Evolutionary conservation across 2,329 filamentous ascomycete genomes (phyloP).

Genomic region (Cytospora leucostoma): DNA sequence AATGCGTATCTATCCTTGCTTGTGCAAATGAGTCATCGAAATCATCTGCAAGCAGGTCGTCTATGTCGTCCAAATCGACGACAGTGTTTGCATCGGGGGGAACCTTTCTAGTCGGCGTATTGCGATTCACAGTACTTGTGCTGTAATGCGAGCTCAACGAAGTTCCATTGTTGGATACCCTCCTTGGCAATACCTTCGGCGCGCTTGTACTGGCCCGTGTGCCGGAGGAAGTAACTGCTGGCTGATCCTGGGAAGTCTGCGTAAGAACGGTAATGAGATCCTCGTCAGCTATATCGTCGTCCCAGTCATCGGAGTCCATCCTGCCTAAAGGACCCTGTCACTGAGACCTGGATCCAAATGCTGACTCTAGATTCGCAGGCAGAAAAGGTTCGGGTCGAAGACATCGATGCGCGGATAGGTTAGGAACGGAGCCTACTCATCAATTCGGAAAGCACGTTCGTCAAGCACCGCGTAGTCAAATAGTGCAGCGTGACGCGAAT

Average conservation of each 20-base stretch:
- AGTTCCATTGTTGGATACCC: background rate
- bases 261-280: slow-evolving; percentile 64
- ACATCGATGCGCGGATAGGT: background rate
- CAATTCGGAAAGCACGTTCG: background rate
- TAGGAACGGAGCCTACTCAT: background rate
- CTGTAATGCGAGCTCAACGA: background rate
- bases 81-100: slow-evolving; percentile 21
- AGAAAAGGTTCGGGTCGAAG: background rate
- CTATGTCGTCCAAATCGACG: slow-evolving; percentile 43
- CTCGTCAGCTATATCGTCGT: slow-evolving; percentile 65
- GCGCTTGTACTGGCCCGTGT: background rate
- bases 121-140: background rate
- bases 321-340: slow-evolving; percentile 14
- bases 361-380: background rate
- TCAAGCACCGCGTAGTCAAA: background rate
- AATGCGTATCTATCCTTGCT: slow-evolving; percentile 28
- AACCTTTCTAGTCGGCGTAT: background rate
- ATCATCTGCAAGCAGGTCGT: slow-evolving; percentile 64
- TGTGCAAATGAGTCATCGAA: slow-evolving; percentile 62
- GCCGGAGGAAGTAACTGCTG: background rate
- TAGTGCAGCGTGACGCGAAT: slow-evolving; percentile 20
- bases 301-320: slow-evolving; percentile 64
- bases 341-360: background rate
- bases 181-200: background rate
- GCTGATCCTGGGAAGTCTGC: slow-evolving; percentile 41